Conservation (phyloP, 2,329 filamentous ascomycete genomes). For the Samsoniella hepiali region DNA sequence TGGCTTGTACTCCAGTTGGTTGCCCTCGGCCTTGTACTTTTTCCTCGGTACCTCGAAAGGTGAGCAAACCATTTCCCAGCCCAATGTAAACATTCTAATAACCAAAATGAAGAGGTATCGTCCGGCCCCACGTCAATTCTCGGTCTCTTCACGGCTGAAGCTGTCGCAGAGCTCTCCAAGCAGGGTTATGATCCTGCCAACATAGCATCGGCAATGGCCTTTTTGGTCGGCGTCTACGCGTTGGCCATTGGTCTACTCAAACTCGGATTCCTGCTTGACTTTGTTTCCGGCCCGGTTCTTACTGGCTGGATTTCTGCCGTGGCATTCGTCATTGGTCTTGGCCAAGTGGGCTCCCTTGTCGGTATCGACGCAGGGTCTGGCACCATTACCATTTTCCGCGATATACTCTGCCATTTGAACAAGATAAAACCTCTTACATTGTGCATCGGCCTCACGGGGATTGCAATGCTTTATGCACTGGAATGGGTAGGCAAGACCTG, state of each 20-base stretch:
- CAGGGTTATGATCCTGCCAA: slow-evolving; percentile 51
- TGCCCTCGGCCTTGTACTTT: slow-evolving; percentile 54
- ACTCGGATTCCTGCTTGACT: slow-evolving; percentile 63
- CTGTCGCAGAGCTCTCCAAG: slow-evolving; percentile 49
- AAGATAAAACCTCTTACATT: slow-evolving; percentile 56
- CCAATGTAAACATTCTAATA: neutral
- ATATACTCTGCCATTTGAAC: slow-evolving; percentile 55
- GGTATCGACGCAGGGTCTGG: slow-evolving; percentile 52
- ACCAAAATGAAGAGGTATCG: slow-evolving; percentile 49
- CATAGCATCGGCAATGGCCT: slow-evolving; percentile 59
- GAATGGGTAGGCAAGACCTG: slow-evolving; percentile 57
- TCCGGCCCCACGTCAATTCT: slow-evolving; percentile 63
- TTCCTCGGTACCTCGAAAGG: slow-evolving; percentile 63
- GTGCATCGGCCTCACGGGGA: slow-evolving; percentile 55
- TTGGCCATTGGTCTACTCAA: slow-evolving; percentile 59
- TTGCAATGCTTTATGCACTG: slow-evolving; percentile 54
- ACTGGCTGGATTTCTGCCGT: slow-evolving; percentile 65
- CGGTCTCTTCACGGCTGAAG: slow-evolving; percentile 60
- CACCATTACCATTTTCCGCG: slow-evolving; percentile 55
- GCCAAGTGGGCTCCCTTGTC: slow-evolving; percentile 60
- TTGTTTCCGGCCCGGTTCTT: slow-evolving; percentile 62
- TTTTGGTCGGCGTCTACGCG: slow-evolving; percentile 61
- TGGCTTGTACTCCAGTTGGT: slow-evolving; percentile 58
- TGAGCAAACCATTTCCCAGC: slow-evolving; percentile 23
- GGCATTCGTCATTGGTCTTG: slow-evolving; percentile 62